Evolutionary conservation across 1,284 basidiomycete genomes (phyloP), one percentile per base, ranked within the genome.

Genomic region (Apiotrichum porosum): DNA sequence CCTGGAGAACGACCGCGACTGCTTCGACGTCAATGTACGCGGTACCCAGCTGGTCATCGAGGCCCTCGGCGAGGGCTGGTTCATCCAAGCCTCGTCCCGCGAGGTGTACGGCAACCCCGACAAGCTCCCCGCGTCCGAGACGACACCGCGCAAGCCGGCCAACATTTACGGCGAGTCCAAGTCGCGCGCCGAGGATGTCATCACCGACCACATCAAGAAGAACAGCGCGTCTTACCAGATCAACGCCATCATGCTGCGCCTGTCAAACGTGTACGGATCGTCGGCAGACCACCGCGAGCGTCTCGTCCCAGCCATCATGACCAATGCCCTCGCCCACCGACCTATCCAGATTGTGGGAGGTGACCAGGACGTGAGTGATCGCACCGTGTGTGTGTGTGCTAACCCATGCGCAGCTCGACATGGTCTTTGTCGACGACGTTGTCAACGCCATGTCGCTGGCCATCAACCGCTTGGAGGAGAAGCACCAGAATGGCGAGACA

Each of bases 331-430:
- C 10, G 45, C 62, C 2, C 56, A 65, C 47, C 58, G 58, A 18
- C 49, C 58, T 0, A 61, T 68, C 26, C 65, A 68, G 47, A 62
- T 65, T 18, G 57, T 62, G n/a, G 64, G 59, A 6, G 63, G 65
- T 5, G 54, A 63, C 32, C 63, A 66, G 42, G 51, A 63, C 24
- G 60, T 64, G 41, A 37, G 48, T 49, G n/a, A n/a, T n/a, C n/a
- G n/a, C n/a, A n/a, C n/a, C n/a, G n/a, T n/a, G n/a, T n/a, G n/a
- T n/a, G n/a, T n/a, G n/a, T n/a, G n/a, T n/a, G n/a, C n/a, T n/a
- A n/a, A n/a, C n/a, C n/a, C n/a, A n/a, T n/a, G 28, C 36, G 8
- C 43, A 59, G 54, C 49, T 60, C 36, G 52, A 58, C 45, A 60
- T 65, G 52, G 54, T 67, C 17, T 56, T 60, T 47, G 60, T 65